Conservation (phyloP, 495 filamentous ascomycete species). For the Lasiosphaeria miniovina region DNA sequence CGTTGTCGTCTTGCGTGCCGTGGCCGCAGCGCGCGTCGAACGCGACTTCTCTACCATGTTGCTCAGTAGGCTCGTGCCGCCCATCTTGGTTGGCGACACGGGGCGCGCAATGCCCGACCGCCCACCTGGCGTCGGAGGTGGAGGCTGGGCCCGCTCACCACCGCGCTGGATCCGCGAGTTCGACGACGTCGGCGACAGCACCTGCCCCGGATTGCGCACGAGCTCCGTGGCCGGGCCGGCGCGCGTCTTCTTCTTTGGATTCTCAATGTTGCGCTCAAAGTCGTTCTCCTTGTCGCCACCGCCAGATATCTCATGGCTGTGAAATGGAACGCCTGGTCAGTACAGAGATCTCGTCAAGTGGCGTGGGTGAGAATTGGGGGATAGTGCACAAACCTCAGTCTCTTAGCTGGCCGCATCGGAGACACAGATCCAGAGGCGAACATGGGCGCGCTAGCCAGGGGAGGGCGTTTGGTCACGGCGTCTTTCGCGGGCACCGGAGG, state of each 20-base stretch:
- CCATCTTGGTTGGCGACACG: conserved; percentile 43
- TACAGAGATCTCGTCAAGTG: conserved; percentile 13
- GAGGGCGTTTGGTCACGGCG: conserved; percentile 9
- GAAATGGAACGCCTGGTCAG: no score
- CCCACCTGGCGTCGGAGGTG: conserved; percentile 35
- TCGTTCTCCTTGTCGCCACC: conserved; percentile 80
- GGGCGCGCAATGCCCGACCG: conserved; percentile 39
- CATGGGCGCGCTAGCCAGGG: conserved; percentile 9
- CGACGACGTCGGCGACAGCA: conserved; percentile 77
- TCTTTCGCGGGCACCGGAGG: conserved; percentile 40
- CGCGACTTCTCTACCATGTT: conserved; percentile 60
- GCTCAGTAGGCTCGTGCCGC: conserved; percentile 40
- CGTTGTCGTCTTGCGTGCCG: conserved; percentile 46
- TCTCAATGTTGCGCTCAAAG: conserved; percentile 45
- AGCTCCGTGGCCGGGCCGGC: conserved; percentile 21
- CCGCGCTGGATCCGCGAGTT: conserved; percentile 64
- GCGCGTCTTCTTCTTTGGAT: conserved; percentile 43
- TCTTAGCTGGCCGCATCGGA: conserved; percentile 49
- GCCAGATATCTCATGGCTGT: conserved; percentile 58
- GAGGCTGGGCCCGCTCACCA: conserved; percentile 1
- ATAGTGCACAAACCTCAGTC: conserved; percentile 55
- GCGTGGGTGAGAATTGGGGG: not conserved
- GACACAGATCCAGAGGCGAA: conserved; percentile 5
- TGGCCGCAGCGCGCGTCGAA: conserved; percentile 44
- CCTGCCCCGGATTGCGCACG: conserved; percentile 41